These are phyloP conservation scores for Ophiocordyceps polyrhachis-furcata DNA, from an alignment of 2,329 filamentous ascomycete species.

Conservation along the genomic window DNA sequence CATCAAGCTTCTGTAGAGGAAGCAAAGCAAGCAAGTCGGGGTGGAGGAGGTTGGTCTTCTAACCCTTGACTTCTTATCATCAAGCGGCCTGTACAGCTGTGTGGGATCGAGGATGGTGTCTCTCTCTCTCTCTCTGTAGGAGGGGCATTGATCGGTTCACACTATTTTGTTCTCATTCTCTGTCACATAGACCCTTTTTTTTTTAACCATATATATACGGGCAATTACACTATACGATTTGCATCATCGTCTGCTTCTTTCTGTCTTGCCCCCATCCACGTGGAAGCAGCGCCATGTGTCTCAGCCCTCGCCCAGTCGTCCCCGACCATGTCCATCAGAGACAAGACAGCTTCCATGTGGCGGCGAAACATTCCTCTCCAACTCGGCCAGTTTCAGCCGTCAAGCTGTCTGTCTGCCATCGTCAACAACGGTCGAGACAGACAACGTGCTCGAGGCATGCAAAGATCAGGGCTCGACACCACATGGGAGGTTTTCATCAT, in stretches of 20 bases:
- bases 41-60: not conserved
- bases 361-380: no score
- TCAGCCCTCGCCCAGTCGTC: no score
- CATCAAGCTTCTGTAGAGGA: not conserved
- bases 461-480: no score
- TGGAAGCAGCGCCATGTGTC: not conserved
- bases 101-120: not conserved
- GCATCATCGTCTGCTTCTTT: not conserved
- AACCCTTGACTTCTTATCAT: no score
- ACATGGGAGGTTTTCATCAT: no score
- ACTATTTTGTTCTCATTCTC: not conserved
- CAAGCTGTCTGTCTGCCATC: no score
- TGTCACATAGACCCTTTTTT: not conserved
- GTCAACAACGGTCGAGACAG: not conserved
- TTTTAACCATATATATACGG: not conserved
- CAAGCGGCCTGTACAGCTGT: not conserved
- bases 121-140: no score
- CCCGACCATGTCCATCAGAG: no score
- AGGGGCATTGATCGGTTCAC: not conserved
- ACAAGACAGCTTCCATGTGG: no score
- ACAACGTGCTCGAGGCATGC: not conserved
- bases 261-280: not conserved
- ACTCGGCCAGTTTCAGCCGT: no score
- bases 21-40: no score
- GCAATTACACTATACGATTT: not conserved